These are phyloP conservation scores for Candida boleticola DNA, from an alignment of 805 yeast genomes.

Conservation along the genomic window DNA sequence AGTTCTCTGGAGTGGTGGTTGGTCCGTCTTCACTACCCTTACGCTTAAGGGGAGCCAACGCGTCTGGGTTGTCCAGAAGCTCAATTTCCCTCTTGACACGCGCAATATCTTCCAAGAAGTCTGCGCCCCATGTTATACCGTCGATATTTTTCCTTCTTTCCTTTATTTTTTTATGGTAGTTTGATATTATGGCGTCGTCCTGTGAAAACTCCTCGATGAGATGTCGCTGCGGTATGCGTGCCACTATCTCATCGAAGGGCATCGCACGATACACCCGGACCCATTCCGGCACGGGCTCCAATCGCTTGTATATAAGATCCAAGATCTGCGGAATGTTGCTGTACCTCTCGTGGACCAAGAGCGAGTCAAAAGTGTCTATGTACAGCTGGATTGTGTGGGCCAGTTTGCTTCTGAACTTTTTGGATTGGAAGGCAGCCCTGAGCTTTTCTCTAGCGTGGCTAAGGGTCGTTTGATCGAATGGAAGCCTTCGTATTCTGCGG, in stretches of 20 bases:
- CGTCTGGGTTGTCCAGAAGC: neutral
- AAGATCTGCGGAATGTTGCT: slow-evolving; percentile 20
- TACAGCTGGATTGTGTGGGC: neutral
- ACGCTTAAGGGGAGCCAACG: neutral
- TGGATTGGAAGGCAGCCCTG: neutral
- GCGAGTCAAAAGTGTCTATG: slow-evolving; percentile 2
- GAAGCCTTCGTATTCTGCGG: slow-evolving; percentile 27
- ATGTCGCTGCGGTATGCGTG: slow-evolving; percentile 36
- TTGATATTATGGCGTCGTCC: neutral
- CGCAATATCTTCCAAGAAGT: neutral
- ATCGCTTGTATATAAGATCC: slow-evolving; percentile 25
- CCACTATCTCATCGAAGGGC: slow-evolving; percentile 20
- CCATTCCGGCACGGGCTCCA: slow-evolving; percentile 17
- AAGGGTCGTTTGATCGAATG: slow-evolving; percentile 21
- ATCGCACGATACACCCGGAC: slow-evolving; percentile 16
- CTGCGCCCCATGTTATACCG: neutral
- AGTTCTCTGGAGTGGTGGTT: neutral
- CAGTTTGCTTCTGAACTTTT: neutral
- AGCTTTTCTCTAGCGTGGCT: slow-evolving; percentile 10
- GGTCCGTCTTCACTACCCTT: too few species aligned
- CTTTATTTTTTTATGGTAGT: slow-evolving; percentile 16
- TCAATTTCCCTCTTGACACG: neutral
- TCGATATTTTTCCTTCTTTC: slow-evolving; percentile 9
- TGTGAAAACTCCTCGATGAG: slow-evolving; percentile 24
- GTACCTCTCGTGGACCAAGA: slow-evolving; percentile 26